These are phyloP conservation scores for Fraxinus dipetala DNA, from an alignment of 305 asterid genomes.

Conservation along the genomic window DNA sequence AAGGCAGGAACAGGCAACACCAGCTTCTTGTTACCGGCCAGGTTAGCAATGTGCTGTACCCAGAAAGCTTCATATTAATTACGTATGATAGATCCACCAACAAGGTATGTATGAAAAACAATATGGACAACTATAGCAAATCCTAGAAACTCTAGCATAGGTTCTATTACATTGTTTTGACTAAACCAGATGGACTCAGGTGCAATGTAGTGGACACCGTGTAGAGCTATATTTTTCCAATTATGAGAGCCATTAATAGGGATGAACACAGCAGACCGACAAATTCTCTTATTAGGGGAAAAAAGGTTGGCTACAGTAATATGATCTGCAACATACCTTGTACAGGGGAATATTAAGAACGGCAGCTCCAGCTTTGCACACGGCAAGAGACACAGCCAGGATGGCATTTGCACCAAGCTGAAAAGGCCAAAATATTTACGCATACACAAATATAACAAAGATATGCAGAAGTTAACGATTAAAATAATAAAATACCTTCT, in stretches of 20 bases:
- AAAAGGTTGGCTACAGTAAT: not conserved
- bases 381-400: constrained; percentile 54
- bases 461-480: not conserved
- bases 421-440: constrained; percentile 18
- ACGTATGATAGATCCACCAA: not conserved
- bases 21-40: constrained; percentile 87
- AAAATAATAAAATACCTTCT: constrained; percentile 47
- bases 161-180: not conserved
- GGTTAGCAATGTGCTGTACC: constrained; percentile 86
- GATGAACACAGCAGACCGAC: not conserved
- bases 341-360: constrained; percentile 62
- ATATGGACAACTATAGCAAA: not conserved
- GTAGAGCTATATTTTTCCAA: not conserved
- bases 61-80: not conserved
- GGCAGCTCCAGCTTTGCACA: constrained; percentile 87
- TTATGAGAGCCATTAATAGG: not conserved
- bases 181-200: not conserved
- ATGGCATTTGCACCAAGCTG: constrained; percentile 87
- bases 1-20: constrained; percentile 96
- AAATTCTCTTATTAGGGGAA: not conserved
- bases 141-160: not conserved
- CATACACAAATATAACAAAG: not conserved
- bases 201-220: not conserved
- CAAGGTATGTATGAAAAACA: not conserved
- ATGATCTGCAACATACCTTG: constrained; percentile 47